A percentile compares a stretch with the other conserved stretches of the same genome.
Conservation (phyloP, 2,329 filamentous ascomycete genomes). For the Beauveria brongniartii region DNA sequence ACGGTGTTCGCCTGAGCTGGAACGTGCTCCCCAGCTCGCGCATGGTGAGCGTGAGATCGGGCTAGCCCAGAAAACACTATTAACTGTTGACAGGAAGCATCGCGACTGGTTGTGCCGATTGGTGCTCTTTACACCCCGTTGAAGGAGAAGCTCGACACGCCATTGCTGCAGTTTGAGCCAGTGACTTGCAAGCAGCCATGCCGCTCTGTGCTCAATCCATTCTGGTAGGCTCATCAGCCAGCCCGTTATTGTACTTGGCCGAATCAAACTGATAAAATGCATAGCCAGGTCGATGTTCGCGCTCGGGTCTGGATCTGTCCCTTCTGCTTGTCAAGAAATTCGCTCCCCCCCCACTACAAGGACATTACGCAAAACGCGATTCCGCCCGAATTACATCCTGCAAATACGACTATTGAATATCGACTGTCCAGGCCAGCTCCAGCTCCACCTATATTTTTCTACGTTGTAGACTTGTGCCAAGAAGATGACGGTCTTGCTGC, state of each 20-base stretch:
- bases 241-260: background rate
- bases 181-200: slow-evolving; percentile 96
- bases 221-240: slow-evolving; percentile 55
- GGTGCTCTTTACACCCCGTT: slow-evolving; percentile 91
- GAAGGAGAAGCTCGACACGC: slow-evolving; percentile 88
- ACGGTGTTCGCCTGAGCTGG: slow-evolving; percentile 95
- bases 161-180: slow-evolving; percentile 88
- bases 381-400: slow-evolving; percentile 72
- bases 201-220: slow-evolving; percentile 91
- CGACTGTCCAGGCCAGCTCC: slow-evolving; percentile 72
- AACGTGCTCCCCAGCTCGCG: slow-evolving; percentile 97
- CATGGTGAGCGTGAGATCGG: slow-evolving; percentile 56
- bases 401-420: slow-evolving; percentile 87
- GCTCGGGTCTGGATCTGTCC: slow-evolving; percentile 83
- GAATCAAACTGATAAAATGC: background rate
- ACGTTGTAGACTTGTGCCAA: slow-evolving; percentile 82
- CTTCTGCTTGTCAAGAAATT: slow-evolving; percentile 78
- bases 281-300: slow-evolving; percentile 73
- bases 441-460: slow-evolving; percentile 78
- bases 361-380: slow-evolving; percentile 79
- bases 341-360: slow-evolving; percentile 79
- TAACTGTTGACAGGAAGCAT: slow-evolving; percentile 62
- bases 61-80: background rate
- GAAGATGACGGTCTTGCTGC: slow-evolving; percentile 79
- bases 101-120: slow-evolving; percentile 88